These are phyloP conservation scores for Wickerhamomyces sydowiorum DNA, from an alignment of 805 yeast species.

Conservation along the genomic window DNA sequence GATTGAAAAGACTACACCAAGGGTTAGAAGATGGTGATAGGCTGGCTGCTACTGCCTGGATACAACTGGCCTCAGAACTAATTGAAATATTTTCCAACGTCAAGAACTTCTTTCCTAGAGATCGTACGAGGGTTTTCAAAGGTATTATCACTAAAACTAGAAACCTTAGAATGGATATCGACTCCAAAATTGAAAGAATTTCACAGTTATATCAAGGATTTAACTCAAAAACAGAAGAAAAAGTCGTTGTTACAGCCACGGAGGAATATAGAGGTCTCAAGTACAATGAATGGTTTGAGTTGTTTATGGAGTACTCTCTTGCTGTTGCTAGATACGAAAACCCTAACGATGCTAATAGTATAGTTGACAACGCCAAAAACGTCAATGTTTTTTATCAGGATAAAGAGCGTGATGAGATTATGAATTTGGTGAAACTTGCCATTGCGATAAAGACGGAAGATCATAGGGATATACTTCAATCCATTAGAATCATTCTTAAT, in stretches of 20 bases:
- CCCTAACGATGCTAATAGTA: conserved; percentile 57
- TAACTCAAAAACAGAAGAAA: conserved; percentile 33
- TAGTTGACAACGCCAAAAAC: conserved; percentile 67
- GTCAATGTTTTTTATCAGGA: conserved; percentile 76
- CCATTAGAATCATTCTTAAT: conserved; percentile 58
- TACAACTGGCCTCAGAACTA: conserved; percentile 74
- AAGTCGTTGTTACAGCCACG: conserved; percentile 41
- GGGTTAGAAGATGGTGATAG: conserved; percentile 45
- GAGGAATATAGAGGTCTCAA: conserved; percentile 67
- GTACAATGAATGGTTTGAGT: conserved; percentile 78
- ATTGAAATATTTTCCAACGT: conserved; percentile 79
- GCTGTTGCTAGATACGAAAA: conserved; percentile 56
- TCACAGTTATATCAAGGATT: conserved; percentile 58
- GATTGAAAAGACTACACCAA: conserved; percentile 46
- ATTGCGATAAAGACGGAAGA: conserved; percentile 48
- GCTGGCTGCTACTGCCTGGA: conserved; percentile 74
- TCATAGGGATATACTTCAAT: conserved; percentile 44
- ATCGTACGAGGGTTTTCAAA: conserved; percentile 61
- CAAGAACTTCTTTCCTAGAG: conserved; percentile 72
- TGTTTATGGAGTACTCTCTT: conserved; percentile 76
- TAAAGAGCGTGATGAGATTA: conserved; percentile 49
- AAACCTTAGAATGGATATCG: conserved; percentile 57
- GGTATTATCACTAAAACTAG: conserved; percentile 62
- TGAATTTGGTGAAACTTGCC: conserved; percentile 64
- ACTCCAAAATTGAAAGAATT: conserved; percentile 66